These are phyloP conservation scores for Hypoxylon rubiginosum DNA, from an alignment of 2,329 filamentous ascomycete genomes.

Conservation along the genomic window DNA sequence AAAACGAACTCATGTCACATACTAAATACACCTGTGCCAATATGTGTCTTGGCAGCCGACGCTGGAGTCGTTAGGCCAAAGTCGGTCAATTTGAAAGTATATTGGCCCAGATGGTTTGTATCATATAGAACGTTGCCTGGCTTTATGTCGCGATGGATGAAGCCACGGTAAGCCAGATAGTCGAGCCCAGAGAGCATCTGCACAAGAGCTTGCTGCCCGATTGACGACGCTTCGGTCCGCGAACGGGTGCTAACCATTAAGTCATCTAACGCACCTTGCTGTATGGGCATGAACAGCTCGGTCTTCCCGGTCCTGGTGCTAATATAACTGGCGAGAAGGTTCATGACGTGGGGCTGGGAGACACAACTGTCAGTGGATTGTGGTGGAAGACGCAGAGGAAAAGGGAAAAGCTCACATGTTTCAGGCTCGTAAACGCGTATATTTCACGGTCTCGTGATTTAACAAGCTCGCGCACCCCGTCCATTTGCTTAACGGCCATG, in stretches of 20 bases:
- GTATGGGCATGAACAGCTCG: conserved; percentile 29
- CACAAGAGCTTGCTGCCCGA: not conserved
- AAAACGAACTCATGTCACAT: not conserved
- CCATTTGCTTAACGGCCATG: conserved; percentile 23
- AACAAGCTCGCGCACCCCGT: not conserved
- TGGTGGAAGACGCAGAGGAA: not conserved
- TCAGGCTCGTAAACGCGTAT: not conserved
- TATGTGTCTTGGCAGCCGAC: not conserved
- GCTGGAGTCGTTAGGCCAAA: conserved; percentile 14
- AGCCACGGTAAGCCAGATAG: conserved; percentile 5
- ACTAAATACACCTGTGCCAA: conserved; percentile 16
- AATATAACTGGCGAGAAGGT: conserved; percentile 17
- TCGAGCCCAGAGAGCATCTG: conserved; percentile 34
- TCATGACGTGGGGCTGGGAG: conserved; percentile 14
- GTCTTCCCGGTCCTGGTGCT: not conserved
- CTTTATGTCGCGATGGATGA: conserved; percentile 40
- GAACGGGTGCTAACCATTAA: not conserved
- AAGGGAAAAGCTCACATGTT: conserved; percentile 14
- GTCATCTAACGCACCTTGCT: not conserved
- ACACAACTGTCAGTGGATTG: not conserved
- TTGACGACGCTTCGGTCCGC: too few relatives aligned
- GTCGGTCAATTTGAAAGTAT: conserved; percentile 20
- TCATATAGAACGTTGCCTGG: conserved; percentile 39
- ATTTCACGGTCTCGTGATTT: too few relatives aligned
- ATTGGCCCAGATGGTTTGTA: not conserved